Base-by-base conservation (phyloP, 1,284 basidiomycete genomes). In the Pseudozyma sp. region DNA sequence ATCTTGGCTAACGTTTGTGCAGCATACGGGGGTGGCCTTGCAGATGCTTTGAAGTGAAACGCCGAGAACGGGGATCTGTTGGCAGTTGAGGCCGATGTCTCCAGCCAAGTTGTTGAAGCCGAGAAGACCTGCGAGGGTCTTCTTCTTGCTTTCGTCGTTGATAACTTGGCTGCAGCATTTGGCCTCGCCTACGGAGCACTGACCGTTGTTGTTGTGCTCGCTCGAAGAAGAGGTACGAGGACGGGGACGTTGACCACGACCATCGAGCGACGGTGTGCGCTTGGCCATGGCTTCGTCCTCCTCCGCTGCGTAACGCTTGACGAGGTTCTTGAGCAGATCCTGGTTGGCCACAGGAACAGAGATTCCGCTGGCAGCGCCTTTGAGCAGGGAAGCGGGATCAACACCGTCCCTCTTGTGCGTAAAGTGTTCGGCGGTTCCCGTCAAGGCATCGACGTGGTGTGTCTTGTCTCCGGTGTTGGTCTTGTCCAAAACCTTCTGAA, bases 121-220 rank as follows among this genome's bases (percentile, higher is more conserved):
- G 34, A 72, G 60, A 16, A 79, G 63, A 35, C 65, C 67, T 5
- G 70, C 68, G 34, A 79, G 66, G 13, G 69, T 75, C 67, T 77
- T 70, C 62, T 68, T 74, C 67, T 78, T 75, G 63, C 43, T 17
- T 14, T 64, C 63, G 45, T 75, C 70, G n/a, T 61, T 51, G 67
- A 78, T 66, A 44, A 66, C 59, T 57, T 76, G 70, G 60, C 49
- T 59, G 50, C 77, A 78, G 74, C 75, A 78, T 42, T 73, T 56
- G 5, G 66, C 75, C 5, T 46, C 42, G 39, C 77, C 77, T 33
- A 68, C 58, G 34, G 63, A 68, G 75, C 77, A 78, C 48, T 75
- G 61, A 14, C 73, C 73, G 62, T 74, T 68, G 71, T 69, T 68
- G 69, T 72, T 72, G 59, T 64, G 47, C 52, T 72, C 64, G 43